A percentile compares a stretch with the other conserved stretches of the same genome.
phyloP scores from a whole-genome alignment of 352 stramenopile species.

The Elongisporangium anandrum region DNA sequence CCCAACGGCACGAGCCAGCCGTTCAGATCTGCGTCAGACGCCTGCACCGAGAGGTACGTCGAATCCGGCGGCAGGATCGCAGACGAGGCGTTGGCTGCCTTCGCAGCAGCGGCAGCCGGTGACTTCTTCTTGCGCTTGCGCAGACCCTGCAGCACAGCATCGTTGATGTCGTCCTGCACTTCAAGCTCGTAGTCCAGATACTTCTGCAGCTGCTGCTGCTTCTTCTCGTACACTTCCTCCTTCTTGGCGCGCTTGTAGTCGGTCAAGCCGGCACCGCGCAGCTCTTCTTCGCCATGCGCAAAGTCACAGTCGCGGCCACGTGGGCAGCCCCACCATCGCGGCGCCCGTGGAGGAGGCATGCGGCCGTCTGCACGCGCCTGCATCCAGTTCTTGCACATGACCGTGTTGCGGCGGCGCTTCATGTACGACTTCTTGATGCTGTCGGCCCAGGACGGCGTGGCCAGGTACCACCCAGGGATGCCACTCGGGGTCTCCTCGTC shows the following conservation, averaged over 20 bases:
- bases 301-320: conserved; percentile 79
- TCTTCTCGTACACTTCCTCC: conserved; percentile 38
- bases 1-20: conserved; percentile 43
- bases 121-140: conserved; percentile 35
- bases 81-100: background rate
- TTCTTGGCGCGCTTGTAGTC: conserved; percentile 73
- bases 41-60: conserved; percentile 24
- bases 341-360: conserved; percentile 36
- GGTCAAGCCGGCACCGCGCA: conserved; percentile 57
- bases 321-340: conserved; percentile 79
- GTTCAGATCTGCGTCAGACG: conserved; percentile 17
- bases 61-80: conserved; percentile 22
- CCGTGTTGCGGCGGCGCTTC: conserved; percentile 79
- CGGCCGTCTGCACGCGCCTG: conserved; percentile 48
- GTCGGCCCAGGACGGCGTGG: conserved; percentile 79
- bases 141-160: conserved; percentile 65
- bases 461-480: conserved; percentile 81
- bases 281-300: conserved; percentile 77
- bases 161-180: conserved; percentile 54
- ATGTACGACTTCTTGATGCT: conserved; percentile 82
- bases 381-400: conserved; percentile 69
- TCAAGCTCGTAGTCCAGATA: conserved; percentile 79
- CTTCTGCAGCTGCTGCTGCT: conserved; percentile 57
- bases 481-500: conserved; percentile 81
- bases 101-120: background rate